Percentiles rank a stretch among this genome's conserved stretches.
phyloP scores from a whole-genome alignment of 345 rosid genomes.

The Pugionium cornutum region DNA sequence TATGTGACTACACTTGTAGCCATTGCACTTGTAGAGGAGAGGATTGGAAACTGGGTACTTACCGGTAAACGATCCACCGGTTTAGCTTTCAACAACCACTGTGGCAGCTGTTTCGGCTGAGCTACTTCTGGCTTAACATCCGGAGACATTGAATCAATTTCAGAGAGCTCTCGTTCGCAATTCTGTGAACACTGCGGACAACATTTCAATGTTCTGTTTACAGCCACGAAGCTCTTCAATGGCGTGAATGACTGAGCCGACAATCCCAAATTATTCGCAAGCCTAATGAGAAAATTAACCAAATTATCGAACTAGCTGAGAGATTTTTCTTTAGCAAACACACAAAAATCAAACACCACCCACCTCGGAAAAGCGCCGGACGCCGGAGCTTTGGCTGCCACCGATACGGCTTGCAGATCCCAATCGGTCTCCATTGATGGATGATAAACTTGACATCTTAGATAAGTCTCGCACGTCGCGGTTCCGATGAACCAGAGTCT shows the following conservation, averaged over 20 bases:
- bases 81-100: slow-evolving; percentile 82
- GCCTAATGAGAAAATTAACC: slow-evolving; percentile 43
- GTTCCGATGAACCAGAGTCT: slow-evolving; percentile 85
- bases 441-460: slow-evolving; percentile 94
- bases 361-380: slow-evolving; percentile 67
- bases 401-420: slow-evolving; percentile 96
- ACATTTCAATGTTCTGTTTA: slow-evolving; percentile 51
- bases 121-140: slow-evolving; percentile 57
- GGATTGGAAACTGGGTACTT: slow-evolving; percentile 46
- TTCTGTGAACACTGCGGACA: slow-evolving; percentile 72
- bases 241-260: slow-evolving; percentile 61
- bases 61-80: slow-evolving; percentile 43
- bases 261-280: slow-evolving; percentile 55
- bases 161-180: slow-evolving; percentile 69
- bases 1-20: background rate
- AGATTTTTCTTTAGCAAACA: slow-evolving; percentile 5
- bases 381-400: slow-evolving; percentile 67
- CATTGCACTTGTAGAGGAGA: background rate
- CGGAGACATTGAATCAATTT: slow-evolving; percentile 48
- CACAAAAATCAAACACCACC: slow-evolving; percentile 21
- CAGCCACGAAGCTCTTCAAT: slow-evolving; percentile 56
- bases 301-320: background rate
- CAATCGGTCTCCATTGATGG: slow-evolving; percentile 87
- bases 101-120: slow-evolving; percentile 62
- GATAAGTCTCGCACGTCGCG: slow-evolving; percentile 93